Evolutionary conservation across 1,284 basidiomycete species (phyloP).

Genomic region (Exobasidium cylindrosporum): DNA sequence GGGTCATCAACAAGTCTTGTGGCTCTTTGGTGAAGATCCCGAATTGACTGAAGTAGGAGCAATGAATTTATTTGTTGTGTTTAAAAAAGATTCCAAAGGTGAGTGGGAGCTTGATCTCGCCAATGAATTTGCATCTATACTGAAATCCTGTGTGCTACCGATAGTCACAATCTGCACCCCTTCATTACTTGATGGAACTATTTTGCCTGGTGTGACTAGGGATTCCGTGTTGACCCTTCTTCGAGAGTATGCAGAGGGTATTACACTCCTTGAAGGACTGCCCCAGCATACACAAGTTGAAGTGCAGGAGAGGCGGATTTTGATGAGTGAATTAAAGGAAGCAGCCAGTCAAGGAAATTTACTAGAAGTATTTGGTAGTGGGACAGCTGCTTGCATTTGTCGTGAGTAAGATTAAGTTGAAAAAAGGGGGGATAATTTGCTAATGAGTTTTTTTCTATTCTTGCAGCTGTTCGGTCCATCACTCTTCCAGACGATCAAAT

Average conservation of each 20-base stretch:
- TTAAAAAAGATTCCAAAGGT: constrained; percentile 14
- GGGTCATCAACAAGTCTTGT: constrained; percentile 4
- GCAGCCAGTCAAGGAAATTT: constrained; percentile 22
- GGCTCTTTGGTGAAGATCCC: background rate
- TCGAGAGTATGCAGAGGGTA: constrained; percentile 66
- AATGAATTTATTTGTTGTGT: constrained; percentile 41
- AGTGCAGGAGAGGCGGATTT: constrained; percentile 28
- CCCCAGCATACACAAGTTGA: constrained; percentile 25
- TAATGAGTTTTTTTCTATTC: constrained; percentile 5
- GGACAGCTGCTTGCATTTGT: constrained; percentile 36
- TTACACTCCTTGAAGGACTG: constrained; percentile 51
- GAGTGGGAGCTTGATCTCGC: too few species aligned
- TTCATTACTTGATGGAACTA: constrained; percentile 66
- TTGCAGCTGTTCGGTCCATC: constrained; percentile 35
- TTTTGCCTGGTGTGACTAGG: constrained; percentile 96
- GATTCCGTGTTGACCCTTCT: constrained; percentile 72
- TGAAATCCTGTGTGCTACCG: too few species aligned
- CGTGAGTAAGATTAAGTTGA: background rate
- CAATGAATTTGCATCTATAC: too few species aligned
- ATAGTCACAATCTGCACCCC: constrained; percentile 58
- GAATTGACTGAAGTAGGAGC: constrained; percentile 24
- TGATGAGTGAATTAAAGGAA: constrained; percentile 33
- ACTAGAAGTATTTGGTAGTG: constrained; percentile 32
- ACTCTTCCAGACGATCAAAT: constrained; percentile 29
- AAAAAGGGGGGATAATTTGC: background rate